Percentiles rank a stretch among this genome's conserved stretches.
phyloP scores from a whole-genome alignment of 345 rosid species.

The Syzygium aqueum region DNA sequence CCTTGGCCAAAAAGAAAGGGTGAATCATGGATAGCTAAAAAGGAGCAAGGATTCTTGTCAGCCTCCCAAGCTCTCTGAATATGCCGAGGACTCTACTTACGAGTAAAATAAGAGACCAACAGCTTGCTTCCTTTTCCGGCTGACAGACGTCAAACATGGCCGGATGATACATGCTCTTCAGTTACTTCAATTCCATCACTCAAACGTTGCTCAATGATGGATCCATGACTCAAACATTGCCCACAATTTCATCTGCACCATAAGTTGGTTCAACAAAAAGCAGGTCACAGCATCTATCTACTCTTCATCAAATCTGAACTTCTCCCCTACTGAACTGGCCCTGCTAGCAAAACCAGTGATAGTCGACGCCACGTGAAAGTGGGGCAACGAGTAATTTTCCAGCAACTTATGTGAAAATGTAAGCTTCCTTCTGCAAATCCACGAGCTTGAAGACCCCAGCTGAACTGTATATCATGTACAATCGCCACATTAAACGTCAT shows the following conservation, averaged over 20 bases:
- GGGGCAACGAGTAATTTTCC: background rate
- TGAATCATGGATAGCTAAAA: background rate
- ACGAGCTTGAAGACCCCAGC: background rate
- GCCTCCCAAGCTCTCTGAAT: background rate
- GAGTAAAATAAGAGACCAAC: background rate
- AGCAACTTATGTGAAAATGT: background rate
- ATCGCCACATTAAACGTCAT: background rate
- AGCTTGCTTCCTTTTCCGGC: background rate
- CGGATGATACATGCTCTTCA: background rate
- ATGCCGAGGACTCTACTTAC: background rate
- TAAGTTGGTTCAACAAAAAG: background rate
- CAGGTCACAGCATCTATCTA: background rate
- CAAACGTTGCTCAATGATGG: background rate
- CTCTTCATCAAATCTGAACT: background rate
- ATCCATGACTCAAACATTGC: background rate
- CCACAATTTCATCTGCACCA: background rate
- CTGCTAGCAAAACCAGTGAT: background rate
- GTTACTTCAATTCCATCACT: background rate
- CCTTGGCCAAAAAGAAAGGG: background rate
- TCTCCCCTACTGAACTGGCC: background rate
- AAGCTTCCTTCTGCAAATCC: background rate
- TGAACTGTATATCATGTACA: background rate
- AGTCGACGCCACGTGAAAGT: fast-evolving
- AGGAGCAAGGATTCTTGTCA: background rate
- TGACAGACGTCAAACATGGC: background rate